phyloP scores from a whole-genome alignment of 2,329 filamentous ascomycete species.

The Trichoderma afroharzianum region DNA sequence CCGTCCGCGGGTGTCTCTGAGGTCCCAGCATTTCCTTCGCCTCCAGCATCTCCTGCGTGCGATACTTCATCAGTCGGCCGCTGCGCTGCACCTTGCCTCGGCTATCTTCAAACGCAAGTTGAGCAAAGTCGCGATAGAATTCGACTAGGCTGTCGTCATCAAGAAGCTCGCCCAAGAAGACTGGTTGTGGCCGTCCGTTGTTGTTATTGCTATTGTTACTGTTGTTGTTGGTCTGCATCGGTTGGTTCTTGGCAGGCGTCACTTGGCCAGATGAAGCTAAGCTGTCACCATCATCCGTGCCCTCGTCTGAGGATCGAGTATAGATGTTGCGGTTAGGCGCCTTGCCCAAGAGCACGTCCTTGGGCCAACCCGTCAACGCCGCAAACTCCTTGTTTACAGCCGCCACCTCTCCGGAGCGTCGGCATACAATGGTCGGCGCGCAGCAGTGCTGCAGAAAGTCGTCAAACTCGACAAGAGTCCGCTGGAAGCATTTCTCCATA shows the following conservation, averaged over 20 bases:
- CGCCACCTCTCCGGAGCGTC: constrained; percentile 90
- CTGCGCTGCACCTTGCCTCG: constrained; percentile 78
- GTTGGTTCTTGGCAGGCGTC: constrained; percentile 47
- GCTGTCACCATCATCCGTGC: constrained; percentile 34
- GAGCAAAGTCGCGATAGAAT: constrained; percentile 94
- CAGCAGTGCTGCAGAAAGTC: constrained; percentile 86
- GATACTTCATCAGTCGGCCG: constrained; percentile 87
- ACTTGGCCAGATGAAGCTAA: constrained; percentile 35
- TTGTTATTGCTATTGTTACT: constrained; percentile 38
- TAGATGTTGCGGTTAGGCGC: constrained; percentile 87
- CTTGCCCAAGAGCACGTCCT: constrained; percentile 82
- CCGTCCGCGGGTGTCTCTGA: constrained; percentile 41
- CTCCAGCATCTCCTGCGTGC: constrained; percentile 61
- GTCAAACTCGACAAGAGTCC: constrained; percentile 88
- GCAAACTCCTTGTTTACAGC: constrained; percentile 95
- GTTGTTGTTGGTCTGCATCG: constrained; percentile 39
- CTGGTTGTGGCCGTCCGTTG: constrained; percentile 62
- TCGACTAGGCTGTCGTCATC: constrained; percentile 91
- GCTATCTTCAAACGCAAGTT: constrained; percentile 87
- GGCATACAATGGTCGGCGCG: constrained; percentile 86
- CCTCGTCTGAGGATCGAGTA: constrained; percentile 43
- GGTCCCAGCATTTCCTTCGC: constrained; percentile 36
- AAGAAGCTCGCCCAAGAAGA: constrained; percentile 87
- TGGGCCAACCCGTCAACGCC: constrained; percentile 92
- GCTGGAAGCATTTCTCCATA: constrained; percentile 96